phyloP scores from a whole-genome alignment of 208 protist species.

The Leishmania braziliensis region DNA sequence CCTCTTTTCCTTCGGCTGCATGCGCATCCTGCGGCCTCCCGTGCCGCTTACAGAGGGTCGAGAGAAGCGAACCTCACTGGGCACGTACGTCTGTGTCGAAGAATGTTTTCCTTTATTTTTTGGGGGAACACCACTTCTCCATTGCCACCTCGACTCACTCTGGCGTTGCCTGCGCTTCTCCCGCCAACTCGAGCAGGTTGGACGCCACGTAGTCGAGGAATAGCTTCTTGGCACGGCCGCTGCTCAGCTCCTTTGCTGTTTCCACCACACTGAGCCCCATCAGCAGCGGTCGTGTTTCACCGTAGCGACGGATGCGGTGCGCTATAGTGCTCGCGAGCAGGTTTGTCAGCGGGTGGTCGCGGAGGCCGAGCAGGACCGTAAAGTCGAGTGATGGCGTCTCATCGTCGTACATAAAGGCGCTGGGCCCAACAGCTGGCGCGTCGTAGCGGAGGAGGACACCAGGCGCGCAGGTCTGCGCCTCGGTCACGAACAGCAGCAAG shows the following conservation, averaged over 20 bases:
- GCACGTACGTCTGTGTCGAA: background rate
- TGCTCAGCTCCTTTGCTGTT: slow-evolving; percentile 45
- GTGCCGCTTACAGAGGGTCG: background rate
- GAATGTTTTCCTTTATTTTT: background rate
- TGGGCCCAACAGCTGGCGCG: slow-evolving; percentile 18
- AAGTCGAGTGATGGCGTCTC: slow-evolving; percentile 53
- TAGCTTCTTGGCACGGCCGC: slow-evolving; percentile 24
- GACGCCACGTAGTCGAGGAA: slow-evolving; percentile 49
- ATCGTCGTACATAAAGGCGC: slow-evolving; percentile 36
- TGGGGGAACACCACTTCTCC: background rate
- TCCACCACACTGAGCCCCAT: slow-evolving; percentile 71
- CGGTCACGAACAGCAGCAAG: slow-evolving; percentile 71
- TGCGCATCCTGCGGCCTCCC: background rate
- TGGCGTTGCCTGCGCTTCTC: background rate
- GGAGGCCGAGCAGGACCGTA: slow-evolving; percentile 66
- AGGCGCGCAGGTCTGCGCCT: slow-evolving; percentile 65
- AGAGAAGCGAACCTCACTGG: background rate
- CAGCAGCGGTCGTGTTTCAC: slow-evolving; percentile 56
- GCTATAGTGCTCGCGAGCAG: slow-evolving; percentile 60
- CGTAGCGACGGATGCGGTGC: slow-evolving; percentile 45
- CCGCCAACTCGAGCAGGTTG: slow-evolving; percentile 41
- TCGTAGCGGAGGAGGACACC: slow-evolving; percentile 71
- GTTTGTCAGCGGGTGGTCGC: slow-evolving; percentile 83
- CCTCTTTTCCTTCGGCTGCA: background rate
- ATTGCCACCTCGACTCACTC: background rate